Percentiles rank a stretch among this genome's conserved stretches.
Evolutionary conservation across 805 yeast genomes (phyloP).

Genomic region (Candida incommunis): DNA sequence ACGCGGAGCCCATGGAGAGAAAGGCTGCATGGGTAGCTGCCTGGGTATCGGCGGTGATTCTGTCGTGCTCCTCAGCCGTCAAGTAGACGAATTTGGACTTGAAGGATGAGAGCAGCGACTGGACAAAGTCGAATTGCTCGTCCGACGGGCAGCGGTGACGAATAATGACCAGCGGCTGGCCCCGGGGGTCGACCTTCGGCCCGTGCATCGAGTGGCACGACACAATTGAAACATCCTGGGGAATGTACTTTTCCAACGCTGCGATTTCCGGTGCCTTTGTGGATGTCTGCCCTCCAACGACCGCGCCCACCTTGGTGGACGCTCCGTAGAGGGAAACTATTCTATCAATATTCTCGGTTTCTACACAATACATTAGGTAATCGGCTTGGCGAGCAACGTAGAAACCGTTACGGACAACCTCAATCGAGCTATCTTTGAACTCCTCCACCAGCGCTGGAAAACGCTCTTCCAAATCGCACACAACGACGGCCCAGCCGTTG

Average conservation of each 20-base stretch:
- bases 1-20: conserved; percentile 91
- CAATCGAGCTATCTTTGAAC: conserved; percentile 24
- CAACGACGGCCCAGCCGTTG: conserved; percentile 65
- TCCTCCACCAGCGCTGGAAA: conserved; percentile 32
- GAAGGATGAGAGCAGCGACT: conserved; percentile 51
- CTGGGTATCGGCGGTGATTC: conserved; percentile 94
- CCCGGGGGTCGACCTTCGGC: conserved; percentile 74
- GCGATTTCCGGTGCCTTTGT: conserved; percentile 83
- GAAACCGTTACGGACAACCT: conserved; percentile 66
- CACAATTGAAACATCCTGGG: conserved; percentile 68
- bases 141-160: conserved; percentile 47
- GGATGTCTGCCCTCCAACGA: conserved; percentile 97
- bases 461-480: conserved; percentile 65
- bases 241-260: conserved; percentile 68
- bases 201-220: conserved; percentile 91
- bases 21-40: conserved; percentile 98
- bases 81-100: conserved; percentile 65
- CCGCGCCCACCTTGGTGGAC: conserved; percentile 67
- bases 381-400: conserved; percentile 70
- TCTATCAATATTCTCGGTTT: conserved; percentile 67
- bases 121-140: conserved; percentile 46
- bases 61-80: conserved; percentile 81
- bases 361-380: conserved; percentile 80
- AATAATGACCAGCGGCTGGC: conserved; percentile 85
- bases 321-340: conserved; percentile 75